Evolutionary conservation across 2,329 filamentous ascomycete species (phyloP), one percentile per base, ranked within the genome.

Genomic region (Fusarium albidum): DNA sequence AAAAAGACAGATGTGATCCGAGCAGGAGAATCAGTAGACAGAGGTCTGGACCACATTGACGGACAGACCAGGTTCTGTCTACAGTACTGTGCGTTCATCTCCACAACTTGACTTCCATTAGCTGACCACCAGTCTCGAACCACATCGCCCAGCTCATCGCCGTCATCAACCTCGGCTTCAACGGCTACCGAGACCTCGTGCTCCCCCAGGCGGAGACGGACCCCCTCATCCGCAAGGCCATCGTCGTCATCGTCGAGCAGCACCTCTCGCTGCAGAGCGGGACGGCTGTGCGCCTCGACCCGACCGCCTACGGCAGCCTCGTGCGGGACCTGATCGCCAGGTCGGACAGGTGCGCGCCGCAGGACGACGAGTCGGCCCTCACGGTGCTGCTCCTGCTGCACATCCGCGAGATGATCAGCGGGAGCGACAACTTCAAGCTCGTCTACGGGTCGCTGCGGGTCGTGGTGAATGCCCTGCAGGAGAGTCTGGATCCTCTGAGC

Each of bases 161-260:
- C 0, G 62, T 65, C 9, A 65, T 65, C 9, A 65, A 65, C n/a
- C 37, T 65, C 33, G 62, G 62, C 7, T 65, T 64, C 44, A 65
- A 65, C 17, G 62, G 62, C 0, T 65, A 65, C 9, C 51, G 62
- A 3, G 62, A 65, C 14, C 40, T 65, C 2, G 49, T 65, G 0
- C 7, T 65, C 1, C 62, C 62, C 13, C 59, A 34, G 37, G 62
- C 62, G 5, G 62, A 65, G 9, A 59, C 55, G 2, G 62, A 65
- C 0, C 57, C 62, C 3, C 14, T 65, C 0, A 62, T 65, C 2
- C 33, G 62, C 21, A 65, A 53, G 11, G 62, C 62, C 2, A 54
- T 65, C 6, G 59, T 65, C 3, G 17, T 65, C 0, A 60, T 65
- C 0, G 62, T 64, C 0, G 59, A 65, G 27, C 62, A 65, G 10